Percentiles rank a stretch among this genome's conserved stretches.
Conservation (phyloP, 176 grass and related monocot genomes). For the Eragrostis curvula region DNA sequence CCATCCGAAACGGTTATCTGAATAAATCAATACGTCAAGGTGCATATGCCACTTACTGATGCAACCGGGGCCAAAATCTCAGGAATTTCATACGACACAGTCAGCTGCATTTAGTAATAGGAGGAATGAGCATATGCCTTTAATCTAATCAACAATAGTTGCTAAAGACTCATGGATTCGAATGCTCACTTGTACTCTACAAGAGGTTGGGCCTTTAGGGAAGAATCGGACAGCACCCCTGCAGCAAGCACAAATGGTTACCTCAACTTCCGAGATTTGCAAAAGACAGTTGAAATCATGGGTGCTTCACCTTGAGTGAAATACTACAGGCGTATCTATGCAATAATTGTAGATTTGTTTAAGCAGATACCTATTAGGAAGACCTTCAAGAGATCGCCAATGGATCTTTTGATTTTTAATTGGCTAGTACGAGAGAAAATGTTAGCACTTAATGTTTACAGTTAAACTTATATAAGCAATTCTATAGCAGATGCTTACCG, state of each 20-base stretch:
- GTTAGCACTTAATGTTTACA: conserved; percentile 22
- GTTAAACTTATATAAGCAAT: conserved; percentile 5
- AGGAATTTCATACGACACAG: conserved; percentile 89
- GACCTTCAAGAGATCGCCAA: conserved; percentile 96
- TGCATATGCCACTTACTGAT: conserved; percentile 57
- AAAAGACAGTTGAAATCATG: background rate
- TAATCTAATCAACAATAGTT: background rate
- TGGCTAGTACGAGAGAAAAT: conserved; percentile 56
- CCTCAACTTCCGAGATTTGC: background rate
- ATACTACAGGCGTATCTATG: conserved; percentile 3
- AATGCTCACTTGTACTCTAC: conserved; percentile 83
- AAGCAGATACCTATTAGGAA: conserved; percentile 76
- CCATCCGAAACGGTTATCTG: background rate
- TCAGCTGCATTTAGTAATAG: conserved; percentile 62
- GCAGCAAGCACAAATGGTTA: conserved; percentile 39
- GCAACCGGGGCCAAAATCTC: conserved; percentile 83
- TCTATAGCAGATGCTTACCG: conserved; percentile 41
- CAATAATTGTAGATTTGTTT: background rate
- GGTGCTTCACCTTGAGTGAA: background rate
- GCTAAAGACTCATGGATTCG: background rate
- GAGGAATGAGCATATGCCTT: conserved; percentile 13
- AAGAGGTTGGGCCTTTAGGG: conserved; percentile 69
- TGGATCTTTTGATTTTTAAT: conserved; percentile 98
- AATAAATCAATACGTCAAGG: background rate
- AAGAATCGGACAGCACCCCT: conserved; percentile 96